phyloP scores from a whole-genome alignment of 169 alveolate species.

The Plasmodium vivax region DNA sequence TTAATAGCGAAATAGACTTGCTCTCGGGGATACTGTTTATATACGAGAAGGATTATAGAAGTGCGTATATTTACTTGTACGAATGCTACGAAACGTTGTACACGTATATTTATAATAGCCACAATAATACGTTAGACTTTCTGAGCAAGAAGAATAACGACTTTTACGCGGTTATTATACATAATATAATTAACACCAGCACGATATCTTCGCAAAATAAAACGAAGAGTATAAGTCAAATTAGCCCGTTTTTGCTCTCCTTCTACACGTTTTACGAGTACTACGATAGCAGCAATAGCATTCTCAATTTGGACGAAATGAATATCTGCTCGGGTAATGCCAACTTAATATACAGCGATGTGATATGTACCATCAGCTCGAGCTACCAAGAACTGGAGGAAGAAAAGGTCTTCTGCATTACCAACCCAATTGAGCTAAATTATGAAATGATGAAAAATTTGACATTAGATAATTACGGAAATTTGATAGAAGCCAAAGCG shows the following conservation, averaged over 20 bases:
- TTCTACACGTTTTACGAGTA: conserved; percentile 77
- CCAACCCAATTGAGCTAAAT: conserved; percentile 67
- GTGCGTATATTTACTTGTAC: conserved; percentile 96
- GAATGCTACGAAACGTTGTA: conserved; percentile 96
- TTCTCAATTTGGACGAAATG: conserved; percentile 31
- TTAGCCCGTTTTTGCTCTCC: conserved; percentile 79
- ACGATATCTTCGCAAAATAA: conserved; percentile 61
- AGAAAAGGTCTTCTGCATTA: conserved; percentile 36
- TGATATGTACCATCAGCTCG: conserved; percentile 25
- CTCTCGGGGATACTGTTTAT: conserved; percentile 88
- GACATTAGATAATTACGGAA: conserved; percentile 69
- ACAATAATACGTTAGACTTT: conserved; percentile 80
- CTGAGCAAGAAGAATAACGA: conserved; percentile 76
- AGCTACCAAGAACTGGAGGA: conserved; percentile 51
- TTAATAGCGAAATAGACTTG: conserved; percentile 96
- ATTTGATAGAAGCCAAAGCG: conserved; percentile 28
- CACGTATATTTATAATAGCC: conserved; percentile 84
- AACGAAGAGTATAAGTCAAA: conserved; percentile 66
- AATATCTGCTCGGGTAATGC: conserved; percentile 28
- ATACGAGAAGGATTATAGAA: conserved; percentile 92
- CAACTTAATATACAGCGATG: conserved; percentile 60
- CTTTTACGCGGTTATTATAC: conserved; percentile 47
- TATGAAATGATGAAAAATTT: conserved; percentile 57
- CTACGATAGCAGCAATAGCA: conserved; percentile 68
- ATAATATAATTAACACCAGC: conserved; percentile 61